Evolutionary conservation across 352 stramenopile species (phyloP).

Genomic region (Phytophthora lateralis): DNA sequence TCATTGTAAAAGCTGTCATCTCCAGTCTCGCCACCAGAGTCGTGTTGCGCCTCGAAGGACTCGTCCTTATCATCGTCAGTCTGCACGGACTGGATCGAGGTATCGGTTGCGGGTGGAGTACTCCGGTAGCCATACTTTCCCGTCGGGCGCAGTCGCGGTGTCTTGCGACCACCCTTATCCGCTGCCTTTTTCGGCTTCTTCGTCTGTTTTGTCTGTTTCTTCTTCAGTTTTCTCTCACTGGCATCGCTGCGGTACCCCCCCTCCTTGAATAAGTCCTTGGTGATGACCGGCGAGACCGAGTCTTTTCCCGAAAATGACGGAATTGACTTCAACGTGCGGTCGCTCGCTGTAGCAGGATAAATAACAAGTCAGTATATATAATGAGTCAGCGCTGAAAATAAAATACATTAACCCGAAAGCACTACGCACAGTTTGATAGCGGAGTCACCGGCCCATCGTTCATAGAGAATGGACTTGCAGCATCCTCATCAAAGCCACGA

Average conservation of each 20-base stretch:
- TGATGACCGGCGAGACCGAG: slow-evolving; percentile 57
- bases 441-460: slow-evolving; percentile 67
- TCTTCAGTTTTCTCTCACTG: slow-evolving; percentile 29
- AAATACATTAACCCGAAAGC: not conserved
- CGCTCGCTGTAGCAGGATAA: slow-evolving; percentile 47
- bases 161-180: slow-evolving; percentile 24
- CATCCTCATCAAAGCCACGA: slow-evolving; percentile 51
- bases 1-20: slow-evolving; percentile 63
- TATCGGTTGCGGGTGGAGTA: slow-evolving; percentile 41
- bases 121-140: slow-evolving; percentile 62
- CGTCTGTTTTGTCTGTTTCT: slow-evolving; percentile 35
- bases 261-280: slow-evolving; percentile 61
- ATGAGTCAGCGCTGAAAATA: not conserved
- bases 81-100: slow-evolving; percentile 48
- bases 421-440: slow-evolving; percentile 62
- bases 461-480: slow-evolving; percentile 62
- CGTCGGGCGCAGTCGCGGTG: slow-evolving; percentile 30
- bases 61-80: slow-evolving; percentile 67
- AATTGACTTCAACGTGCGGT: slow-evolving; percentile 64
- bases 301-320: slow-evolving; percentile 58
- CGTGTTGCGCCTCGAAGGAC: slow-evolving; percentile 53
- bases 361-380: slow-evolving; percentile 6
- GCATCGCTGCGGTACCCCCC: slow-evolving; percentile 35
- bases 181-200: slow-evolving; percentile 36
- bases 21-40: slow-evolving; percentile 52